These are phyloP conservation scores for Rhodotorula babjevae DNA, from an alignment of 768 basidiomycete genomes.

Conservation along the genomic window DNA sequence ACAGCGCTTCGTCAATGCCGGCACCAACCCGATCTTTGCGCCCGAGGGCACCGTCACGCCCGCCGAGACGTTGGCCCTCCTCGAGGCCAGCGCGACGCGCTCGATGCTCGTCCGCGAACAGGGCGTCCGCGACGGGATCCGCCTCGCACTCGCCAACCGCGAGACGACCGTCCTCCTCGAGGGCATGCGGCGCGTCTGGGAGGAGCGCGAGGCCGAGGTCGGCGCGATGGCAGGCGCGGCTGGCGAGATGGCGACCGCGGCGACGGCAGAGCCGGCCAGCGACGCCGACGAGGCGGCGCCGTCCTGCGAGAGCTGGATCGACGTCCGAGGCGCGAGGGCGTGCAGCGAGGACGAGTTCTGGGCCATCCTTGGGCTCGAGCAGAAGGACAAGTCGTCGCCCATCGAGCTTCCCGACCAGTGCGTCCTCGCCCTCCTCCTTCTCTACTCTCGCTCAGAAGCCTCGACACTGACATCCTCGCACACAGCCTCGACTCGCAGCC, in stretches of 20 bases:
- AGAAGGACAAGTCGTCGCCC: slow-evolving; percentile 33
- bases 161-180: slow-evolving; percentile 45
- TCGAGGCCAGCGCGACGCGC: slow-evolving; percentile 42
- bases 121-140: slow-evolving; percentile 51
- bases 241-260: neutral
- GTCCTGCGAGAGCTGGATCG: slow-evolving; percentile 40
- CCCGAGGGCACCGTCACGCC: slow-evolving; percentile 22
- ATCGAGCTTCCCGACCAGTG: slow-evolving; percentile 27
- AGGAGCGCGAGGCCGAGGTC: slow-evolving; percentile 5
- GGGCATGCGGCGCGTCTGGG: slow-evolving; percentile 22
- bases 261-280: neutral
- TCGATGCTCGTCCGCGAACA: neutral
- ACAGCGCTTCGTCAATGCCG: slow-evolving; percentile 7
- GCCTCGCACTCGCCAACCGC: slow-evolving; percentile 56
- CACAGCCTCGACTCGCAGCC: neutral
- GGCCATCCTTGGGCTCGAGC: slow-evolving; percentile 72
- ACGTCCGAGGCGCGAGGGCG: slow-evolving; percentile 49
- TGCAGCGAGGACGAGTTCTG: slow-evolving; percentile 47
- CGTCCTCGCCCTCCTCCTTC: neutral
- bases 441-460: no score
- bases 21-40: slow-evolving; percentile 49
- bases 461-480: neutral
- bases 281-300: neutral
- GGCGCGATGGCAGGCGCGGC: neutral
- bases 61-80: slow-evolving; percentile 49